Percentiles rank a stretch among this genome's conserved stretches.
These are phyloP conservation scores for Ceratobasidium theobromae DNA, from an alignment of 1,284 basidiomycete species.

Conservation along the genomic window DNA sequence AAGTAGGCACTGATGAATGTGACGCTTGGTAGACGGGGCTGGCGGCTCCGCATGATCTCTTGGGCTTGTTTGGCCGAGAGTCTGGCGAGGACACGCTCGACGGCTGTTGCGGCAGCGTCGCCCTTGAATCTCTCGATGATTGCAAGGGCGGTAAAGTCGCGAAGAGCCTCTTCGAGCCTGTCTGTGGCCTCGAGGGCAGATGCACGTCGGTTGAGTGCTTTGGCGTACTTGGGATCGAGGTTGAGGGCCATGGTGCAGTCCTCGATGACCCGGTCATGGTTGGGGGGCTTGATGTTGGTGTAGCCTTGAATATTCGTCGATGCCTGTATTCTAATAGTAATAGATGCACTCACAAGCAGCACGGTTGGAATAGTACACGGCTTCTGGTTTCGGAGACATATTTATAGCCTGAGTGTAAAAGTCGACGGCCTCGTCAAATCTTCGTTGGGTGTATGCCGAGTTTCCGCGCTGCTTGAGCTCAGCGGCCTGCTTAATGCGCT, in stretches of 20 bases:
- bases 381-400: slow-evolving; percentile 79
- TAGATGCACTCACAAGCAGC: slow-evolving; percentile 74
- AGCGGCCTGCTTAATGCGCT: slow-evolving; percentile 74
- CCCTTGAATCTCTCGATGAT: slow-evolving; percentile 95
- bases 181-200: slow-evolving; percentile 81
- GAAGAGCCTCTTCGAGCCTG: slow-evolving; percentile 71
- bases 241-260: slow-evolving; percentile 91
- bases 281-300: slow-evolving; percentile 84
- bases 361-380: slow-evolving; percentile 96
- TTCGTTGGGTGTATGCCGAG: slow-evolving; percentile 78
- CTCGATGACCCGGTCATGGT: slow-evolving; percentile 81
- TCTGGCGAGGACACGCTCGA: slow-evolving; percentile 91
- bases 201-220: slow-evolving; percentile 92
- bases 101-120: slow-evolving; percentile 72
- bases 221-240: slow-evolving; percentile 86
- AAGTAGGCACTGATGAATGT: slow-evolving; percentile 95
- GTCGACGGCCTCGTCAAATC: slow-evolving; percentile 75
- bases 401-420: slow-evolving; percentile 93
- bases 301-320: slow-evolving; percentile 61
- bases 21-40: slow-evolving; percentile 70
- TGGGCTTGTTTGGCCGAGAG: slow-evolving; percentile 72
- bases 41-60: slow-evolving; percentile 72
- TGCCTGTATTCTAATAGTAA: neutral
- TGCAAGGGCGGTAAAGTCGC: slow-evolving; percentile 94
- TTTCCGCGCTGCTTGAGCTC: slow-evolving; percentile 90